A percentile compares a stretch with the other conserved stretches of the same genome.
These are phyloP conservation scores for Kwoniella sp. DNA, from an alignment of 768 basidiomycete species.

Conservation along the genomic window DNA sequence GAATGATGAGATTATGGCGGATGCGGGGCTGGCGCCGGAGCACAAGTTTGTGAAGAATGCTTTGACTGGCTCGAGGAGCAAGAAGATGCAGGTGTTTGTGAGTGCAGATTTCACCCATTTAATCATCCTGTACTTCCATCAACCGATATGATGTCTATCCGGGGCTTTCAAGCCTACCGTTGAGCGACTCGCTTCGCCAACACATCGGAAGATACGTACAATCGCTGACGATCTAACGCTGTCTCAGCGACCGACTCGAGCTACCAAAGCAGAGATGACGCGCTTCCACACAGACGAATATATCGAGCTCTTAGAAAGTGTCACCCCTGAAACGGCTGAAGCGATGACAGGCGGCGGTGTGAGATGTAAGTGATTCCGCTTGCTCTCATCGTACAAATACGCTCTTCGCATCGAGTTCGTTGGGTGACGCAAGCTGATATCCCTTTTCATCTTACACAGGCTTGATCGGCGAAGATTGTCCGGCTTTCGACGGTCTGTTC, in stretches of 20 bases:
- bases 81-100: conserved; percentile 80
- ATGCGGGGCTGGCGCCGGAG: conserved; percentile 11
- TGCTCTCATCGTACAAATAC: not conserved
- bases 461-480: conserved; percentile 87
- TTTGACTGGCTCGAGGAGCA: conserved; percentile 35
- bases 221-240: too few species aligned
- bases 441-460: conserved; percentile 53
- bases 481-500: conserved; percentile 92
- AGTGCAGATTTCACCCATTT: conserved; percentile 41
- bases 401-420: too few species aligned
- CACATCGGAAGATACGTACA: too few species aligned
- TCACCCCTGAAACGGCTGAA: conserved; percentile 87
- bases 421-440: conserved; percentile 10
- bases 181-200: too few species aligned
- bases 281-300: conserved; percentile 98
- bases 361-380: conserved; percentile 64
- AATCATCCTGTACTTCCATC: not conserved
- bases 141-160: too few species aligned
- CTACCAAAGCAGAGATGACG: conserved; percentile 77
- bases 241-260: conserved; percentile 65
- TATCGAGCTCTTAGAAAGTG: conserved; percentile 82
- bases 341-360: conserved; percentile 81
- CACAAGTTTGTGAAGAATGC: conserved; percentile 16
- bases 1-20: conserved; percentile 22
- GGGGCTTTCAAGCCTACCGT: too few species aligned